These are phyloP conservation scores for Boletus reticuloceps DNA, from an alignment of 768 basidiomycete genomes.

Conservation along the genomic window DNA sequence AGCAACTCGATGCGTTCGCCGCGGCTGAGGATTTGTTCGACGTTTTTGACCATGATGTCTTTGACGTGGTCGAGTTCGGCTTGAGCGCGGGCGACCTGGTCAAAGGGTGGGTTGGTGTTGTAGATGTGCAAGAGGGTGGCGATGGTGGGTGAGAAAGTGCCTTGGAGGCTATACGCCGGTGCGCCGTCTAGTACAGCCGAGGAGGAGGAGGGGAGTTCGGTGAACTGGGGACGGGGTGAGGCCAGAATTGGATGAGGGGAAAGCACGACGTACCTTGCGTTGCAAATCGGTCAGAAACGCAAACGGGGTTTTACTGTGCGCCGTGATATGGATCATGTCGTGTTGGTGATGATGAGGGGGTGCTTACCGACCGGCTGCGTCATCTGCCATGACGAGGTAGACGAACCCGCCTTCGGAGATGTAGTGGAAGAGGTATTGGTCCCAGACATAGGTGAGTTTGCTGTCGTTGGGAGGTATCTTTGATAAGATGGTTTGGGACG, in stretches of 20 bases:
- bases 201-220: constrained; percentile 61
- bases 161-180: constrained; percentile 67
- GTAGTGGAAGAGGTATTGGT: constrained; percentile 93
- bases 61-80: constrained; percentile 87
- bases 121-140: constrained; percentile 81
- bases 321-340: background rate
- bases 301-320: constrained; percentile 91
- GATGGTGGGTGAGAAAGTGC: constrained; percentile 66
- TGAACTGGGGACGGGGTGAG: constrained; percentile 44
- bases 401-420: constrained; percentile 84
- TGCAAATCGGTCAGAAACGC: constrained; percentile 89
- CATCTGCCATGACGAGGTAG: constrained; percentile 94
- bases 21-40: constrained; percentile 90
- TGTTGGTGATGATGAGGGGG: background rate
- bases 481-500: constrained; percentile 83
- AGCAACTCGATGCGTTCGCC: constrained; percentile 95
- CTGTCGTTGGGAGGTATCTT: constrained; percentile 93
- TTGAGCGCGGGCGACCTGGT: constrained; percentile 89
- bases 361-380: constrained; percentile 76
- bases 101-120: constrained; percentile 83
- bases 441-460: constrained; percentile 87
- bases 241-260: no score
- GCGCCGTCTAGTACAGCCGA: constrained; percentile 44
- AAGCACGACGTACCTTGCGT: constrained; percentile 51
- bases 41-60: constrained; percentile 98